Evolutionary conservation across 768 basidiomycete genomes (phyloP).

Genomic region (Naganishia friedmannii): DNA sequence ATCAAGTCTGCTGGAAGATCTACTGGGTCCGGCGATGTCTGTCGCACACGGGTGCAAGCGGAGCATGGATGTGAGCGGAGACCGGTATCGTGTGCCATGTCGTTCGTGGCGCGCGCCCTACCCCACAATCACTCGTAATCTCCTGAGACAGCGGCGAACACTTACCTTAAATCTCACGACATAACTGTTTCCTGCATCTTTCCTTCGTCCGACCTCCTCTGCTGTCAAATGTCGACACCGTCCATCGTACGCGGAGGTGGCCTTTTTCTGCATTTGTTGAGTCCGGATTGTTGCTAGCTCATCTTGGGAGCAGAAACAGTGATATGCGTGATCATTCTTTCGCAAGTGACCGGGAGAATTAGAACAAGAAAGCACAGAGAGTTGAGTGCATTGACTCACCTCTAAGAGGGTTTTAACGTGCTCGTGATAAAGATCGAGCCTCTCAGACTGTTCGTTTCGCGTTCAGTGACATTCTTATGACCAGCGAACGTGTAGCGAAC

Average conservation of each 20-base stretch:
- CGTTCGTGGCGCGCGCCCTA: not conserved
- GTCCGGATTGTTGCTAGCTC: constrained; percentile 67
- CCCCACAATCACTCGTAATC: too few relatives aligned
- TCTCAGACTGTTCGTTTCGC: constrained; percentile 66
- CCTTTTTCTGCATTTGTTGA: constrained; percentile 67
- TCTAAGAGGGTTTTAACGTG: constrained; percentile 73
- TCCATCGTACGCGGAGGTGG: constrained; percentile 68
- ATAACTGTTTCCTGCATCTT: constrained; percentile 71
- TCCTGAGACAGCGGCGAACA: too few relatives aligned
- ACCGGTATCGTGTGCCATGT: not conserved
- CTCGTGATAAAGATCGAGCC: constrained; percentile 74
- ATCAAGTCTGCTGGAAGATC: constrained; percentile 24
- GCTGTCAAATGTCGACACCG: constrained; percentile 78
- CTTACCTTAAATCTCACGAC: constrained; percentile 82
- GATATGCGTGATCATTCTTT: constrained; percentile 83
- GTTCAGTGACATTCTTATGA: not conserved
- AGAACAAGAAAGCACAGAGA: not conserved
- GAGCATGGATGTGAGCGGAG: not conserved
- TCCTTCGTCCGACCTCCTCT: constrained; percentile 74
- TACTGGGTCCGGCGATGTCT: constrained; percentile 1
- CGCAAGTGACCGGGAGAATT: constrained; percentile 7
- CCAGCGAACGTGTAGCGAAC: constrained; percentile 7
- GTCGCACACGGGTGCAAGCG: not conserved
- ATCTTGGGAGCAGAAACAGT: constrained; percentile 85
- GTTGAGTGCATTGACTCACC: constrained; percentile 54